These are phyloP conservation scores for Wallacemonas collosoma DNA, from an alignment of 208 protist genomes.

Conservation along the genomic window DNA sequence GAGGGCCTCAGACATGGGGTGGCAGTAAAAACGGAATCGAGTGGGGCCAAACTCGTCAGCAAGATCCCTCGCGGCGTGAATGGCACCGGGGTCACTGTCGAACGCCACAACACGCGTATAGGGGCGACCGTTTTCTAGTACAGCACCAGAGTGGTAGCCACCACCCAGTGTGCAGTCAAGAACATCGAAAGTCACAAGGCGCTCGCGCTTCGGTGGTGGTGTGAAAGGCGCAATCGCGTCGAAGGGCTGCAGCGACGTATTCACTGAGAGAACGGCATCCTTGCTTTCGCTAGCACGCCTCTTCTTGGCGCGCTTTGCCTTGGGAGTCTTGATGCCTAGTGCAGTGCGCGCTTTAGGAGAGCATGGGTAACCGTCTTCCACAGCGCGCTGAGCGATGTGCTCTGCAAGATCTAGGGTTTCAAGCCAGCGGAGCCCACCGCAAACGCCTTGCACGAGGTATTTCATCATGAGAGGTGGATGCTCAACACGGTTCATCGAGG, in stretches of 20 bases:
- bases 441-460: conserved; percentile 76
- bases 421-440: conserved; percentile 76
- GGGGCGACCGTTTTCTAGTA: conserved; percentile 79
- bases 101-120: conserved; percentile 88
- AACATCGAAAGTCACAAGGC: conserved; percentile 81
- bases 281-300: background rate
- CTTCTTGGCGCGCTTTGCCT: background rate
- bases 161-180: conserved; percentile 88
- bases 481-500: conserved; percentile 64
- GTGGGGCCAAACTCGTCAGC: conserved; percentile 61
- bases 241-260: background rate
- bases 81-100: conserved; percentile 74
- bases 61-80: conserved; percentile 42
- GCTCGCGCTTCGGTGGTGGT: conserved; percentile 31
- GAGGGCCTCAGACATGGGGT: conserved; percentile 76
- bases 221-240: background rate
- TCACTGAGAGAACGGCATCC: conserved; percentile 18
- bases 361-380: conserved; percentile 67
- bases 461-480: conserved; percentile 91
- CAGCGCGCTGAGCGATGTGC: conserved; percentile 68
- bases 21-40: conserved; percentile 77
- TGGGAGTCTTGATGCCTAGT: conserved; percentile 31
- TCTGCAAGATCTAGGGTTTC: conserved; percentile 69
- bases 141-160: conserved; percentile 78
- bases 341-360: conserved; percentile 39